A percentile compares a stretch with the other conserved stretches of the same genome.
Conservation (phyloP, 768 basidiomycete species). For the Tricholoma saponaceum region DNA sequence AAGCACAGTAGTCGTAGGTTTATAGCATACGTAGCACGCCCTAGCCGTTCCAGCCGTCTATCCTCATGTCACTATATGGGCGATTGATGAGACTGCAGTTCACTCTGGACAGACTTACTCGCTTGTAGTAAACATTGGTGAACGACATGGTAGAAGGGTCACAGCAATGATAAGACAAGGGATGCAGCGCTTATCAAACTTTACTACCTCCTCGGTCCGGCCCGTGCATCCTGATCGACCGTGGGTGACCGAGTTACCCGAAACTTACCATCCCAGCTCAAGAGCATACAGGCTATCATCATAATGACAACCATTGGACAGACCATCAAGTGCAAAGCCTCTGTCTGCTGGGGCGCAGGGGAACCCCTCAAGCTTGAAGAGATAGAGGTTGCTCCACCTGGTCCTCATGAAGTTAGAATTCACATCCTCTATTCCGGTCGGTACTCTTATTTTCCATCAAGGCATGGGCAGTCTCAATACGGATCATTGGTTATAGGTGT, state of each 20-base stretch:
- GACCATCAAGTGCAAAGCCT: constrained; percentile 84
- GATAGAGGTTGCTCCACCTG: constrained; percentile 91
- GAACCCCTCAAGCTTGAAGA: constrained; percentile 84
- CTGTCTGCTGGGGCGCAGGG: constrained; percentile 93
- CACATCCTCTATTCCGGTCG: constrained; percentile 87
- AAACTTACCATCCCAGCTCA: no score
- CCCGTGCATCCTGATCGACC: no score
- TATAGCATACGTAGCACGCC: constrained; percentile 75
- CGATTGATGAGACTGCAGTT: not conserved
- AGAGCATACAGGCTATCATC: not conserved
- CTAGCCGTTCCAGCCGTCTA: constrained; percentile 77
- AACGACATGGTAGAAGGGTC: no score
- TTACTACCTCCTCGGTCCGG: no score
- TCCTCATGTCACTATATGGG: constrained; percentile 11
- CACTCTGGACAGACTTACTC: constrained; percentile 46
- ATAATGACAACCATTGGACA: constrained; percentile 78
- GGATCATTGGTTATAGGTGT: constrained; percentile 49
- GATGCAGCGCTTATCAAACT: no score
- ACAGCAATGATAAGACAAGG: no score
- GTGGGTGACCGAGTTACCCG: no score
- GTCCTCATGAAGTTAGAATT: constrained; percentile 88
- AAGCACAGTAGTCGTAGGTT: constrained; percentile 79
- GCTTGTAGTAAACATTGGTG: constrained; percentile 85
- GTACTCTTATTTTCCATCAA: constrained; percentile 11
- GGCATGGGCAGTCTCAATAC: constrained; percentile 7